Base-by-base conservation (phyloP, 2,329 filamentous ascomycete genomes). In the Orbilia ellipsospora region DNA sequence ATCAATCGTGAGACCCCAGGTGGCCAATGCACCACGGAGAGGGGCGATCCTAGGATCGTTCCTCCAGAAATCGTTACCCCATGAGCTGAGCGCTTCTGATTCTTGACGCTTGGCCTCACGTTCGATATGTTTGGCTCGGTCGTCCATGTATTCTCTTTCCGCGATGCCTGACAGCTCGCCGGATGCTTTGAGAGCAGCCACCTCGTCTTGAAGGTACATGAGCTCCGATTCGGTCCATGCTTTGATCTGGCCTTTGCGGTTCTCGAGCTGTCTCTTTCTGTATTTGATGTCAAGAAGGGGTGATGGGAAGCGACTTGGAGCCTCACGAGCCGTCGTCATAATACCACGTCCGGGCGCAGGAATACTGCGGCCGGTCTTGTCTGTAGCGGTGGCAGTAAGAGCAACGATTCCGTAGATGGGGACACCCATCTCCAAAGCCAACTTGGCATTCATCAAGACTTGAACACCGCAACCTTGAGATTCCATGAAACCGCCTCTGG, bases 61-160 rank as follows among this genome's bases (percentile, higher is more conserved):
- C 87, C 95, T 97, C 95, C 96, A 99, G 89, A 99, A 99, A 84
- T 92, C 93, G 87, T 99, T 99, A 82, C 96, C 95, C 80, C 97
- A 88, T 84, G 93, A 96, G 83, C 90, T 90, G 77, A 97, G 88
- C 16, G 94, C 92, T 79, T 98, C 94, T 85, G 94, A 96, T 84
- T 94, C 93, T 83, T 99, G 94, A 79, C 95, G 89, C 78, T 87
- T 86, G 61, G 94, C 93, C 84, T 99, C 92, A 18, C 87, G 91
- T 83, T 96, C 91, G 80, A 98, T 94, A 83, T 98, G 94, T 65
- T 87, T 84, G 50, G 92, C 90, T 78, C 95, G 92, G 80, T 97
- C 92, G 79, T 93, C 87, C 78, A 93, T 87, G 83, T 96, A 99
- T 80, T 93, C 92, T 69, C 90, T 87, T 83, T 94, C 92, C 78